Percentiles rank a stretch among this genome's conserved stretches.
Evolutionary conservation across 768 basidiomycete species (phyloP).

Genomic region (Tylopilus subfusipes): DNA sequence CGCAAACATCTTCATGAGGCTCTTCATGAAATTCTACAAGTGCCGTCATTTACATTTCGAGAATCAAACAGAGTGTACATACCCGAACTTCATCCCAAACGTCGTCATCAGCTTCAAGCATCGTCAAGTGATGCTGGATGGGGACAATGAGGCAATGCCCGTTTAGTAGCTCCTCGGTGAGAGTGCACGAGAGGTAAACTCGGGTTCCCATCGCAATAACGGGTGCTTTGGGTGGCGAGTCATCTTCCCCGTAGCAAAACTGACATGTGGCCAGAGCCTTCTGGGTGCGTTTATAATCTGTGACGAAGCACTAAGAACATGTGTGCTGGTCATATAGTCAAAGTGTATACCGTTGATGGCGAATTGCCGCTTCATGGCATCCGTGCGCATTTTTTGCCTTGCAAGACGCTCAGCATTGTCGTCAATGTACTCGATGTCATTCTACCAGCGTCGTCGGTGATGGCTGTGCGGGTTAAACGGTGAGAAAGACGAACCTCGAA

Average conservation of each 20-base stretch:
- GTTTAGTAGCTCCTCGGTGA: slow-evolving; percentile 80
- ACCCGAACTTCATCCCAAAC: slow-evolving; percentile 97
- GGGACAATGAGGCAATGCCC: slow-evolving; percentile 97
- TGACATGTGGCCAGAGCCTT: slow-evolving; percentile 80
- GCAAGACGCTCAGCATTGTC: slow-evolving; percentile 94
- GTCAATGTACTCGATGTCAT: slow-evolving; percentile 91
- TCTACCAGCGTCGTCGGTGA: slow-evolving; percentile 38
- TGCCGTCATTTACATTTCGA: background rate
- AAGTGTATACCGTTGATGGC: slow-evolving; percentile 80
- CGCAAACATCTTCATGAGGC: slow-evolving; percentile 91
- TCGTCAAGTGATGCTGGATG: slow-evolving; percentile 87
- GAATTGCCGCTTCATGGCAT: slow-evolving; percentile 95
- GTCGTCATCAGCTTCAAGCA: slow-evolving; percentile 93
- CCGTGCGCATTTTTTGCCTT: slow-evolving; percentile 91
- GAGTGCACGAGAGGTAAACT: slow-evolving; percentile 86
- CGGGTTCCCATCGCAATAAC: slow-evolving; percentile 89
- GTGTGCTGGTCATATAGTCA: background rate
- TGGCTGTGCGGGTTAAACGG: background rate
- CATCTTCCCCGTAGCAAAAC: slow-evolving; percentile 92
- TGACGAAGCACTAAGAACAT: background rate
- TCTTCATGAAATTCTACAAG: slow-evolving; percentile 77
- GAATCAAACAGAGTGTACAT: slow-evolving; percentile 25
- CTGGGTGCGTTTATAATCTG: slow-evolving; percentile 95
- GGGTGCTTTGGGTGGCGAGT: slow-evolving; percentile 82
- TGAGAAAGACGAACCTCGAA: slow-evolving; percentile 58